phyloP scores from a whole-genome alignment of 1,284 basidiomycete species.

The Boletus semigastroideus region DNA sequence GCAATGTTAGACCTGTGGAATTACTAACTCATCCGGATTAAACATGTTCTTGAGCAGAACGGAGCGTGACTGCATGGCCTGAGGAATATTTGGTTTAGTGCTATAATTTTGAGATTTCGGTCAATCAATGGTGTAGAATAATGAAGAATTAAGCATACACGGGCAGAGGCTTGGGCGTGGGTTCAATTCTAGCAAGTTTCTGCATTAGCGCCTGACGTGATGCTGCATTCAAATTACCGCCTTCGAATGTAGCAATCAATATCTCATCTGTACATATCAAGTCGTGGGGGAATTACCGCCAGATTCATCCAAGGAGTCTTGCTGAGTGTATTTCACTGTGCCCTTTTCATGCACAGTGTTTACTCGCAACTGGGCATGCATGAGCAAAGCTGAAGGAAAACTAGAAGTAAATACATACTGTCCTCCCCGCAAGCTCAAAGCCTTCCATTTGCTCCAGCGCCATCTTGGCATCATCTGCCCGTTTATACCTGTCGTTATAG shows the following conservation, averaged over 20 bases:
- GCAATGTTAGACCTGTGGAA: constrained; percentile 7
- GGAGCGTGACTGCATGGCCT: constrained; percentile 79
- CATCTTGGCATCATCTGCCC: constrained; percentile 90
- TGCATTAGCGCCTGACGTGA: constrained; percentile 98
- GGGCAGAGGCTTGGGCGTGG: constrained; percentile 55
- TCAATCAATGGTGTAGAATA: constrained; percentile 10
- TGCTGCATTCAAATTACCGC: constrained; percentile 92
- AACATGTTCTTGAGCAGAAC: constrained; percentile 96
- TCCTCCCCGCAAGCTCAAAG: constrained; percentile 93
- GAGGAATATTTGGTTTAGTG: constrained; percentile 67
- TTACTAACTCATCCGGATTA: constrained; percentile 84
- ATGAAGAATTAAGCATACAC: constrained; percentile 45
- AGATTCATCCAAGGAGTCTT: constrained; percentile 80
- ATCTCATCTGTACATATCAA: background rate
- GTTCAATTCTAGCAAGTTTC: constrained; percentile 93
- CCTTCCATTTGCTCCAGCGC: constrained; percentile 98
- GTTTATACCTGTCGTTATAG: constrained; percentile 66
- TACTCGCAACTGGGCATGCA: constrained; percentile 66
- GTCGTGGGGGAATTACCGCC: constrained; percentile 53
- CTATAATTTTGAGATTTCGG: constrained; percentile 35
- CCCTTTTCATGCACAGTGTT: constrained; percentile 92
- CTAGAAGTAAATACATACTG: constrained; percentile 48
- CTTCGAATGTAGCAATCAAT: constrained; percentile 37
- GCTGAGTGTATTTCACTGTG: constrained; percentile 66
- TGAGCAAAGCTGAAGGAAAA: constrained; percentile 8